phyloP scores from a whole-genome alignment of 163 green algal species.

The Scenedesmus sp. region DNA sequence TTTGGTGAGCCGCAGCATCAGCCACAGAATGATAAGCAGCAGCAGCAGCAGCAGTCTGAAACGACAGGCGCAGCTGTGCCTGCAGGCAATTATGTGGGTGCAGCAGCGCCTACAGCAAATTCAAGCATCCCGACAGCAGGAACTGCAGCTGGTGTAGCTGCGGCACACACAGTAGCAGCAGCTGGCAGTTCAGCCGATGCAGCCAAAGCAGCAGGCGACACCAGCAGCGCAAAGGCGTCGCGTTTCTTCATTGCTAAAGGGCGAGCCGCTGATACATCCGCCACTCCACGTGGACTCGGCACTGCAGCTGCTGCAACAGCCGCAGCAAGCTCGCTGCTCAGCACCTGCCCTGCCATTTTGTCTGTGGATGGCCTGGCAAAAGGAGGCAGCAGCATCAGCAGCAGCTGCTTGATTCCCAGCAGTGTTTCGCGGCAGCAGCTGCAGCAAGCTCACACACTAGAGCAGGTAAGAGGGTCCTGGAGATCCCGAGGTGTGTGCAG shows the following conservation, averaged over 20 bases:
- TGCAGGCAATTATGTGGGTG: background rate
- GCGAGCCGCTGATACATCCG: background rate
- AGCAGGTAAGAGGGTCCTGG: background rate
- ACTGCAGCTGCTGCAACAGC: background rate
- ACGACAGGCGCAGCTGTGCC: background rate
- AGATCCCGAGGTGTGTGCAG: background rate
- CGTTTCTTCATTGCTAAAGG: background rate
- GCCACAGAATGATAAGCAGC: background rate
- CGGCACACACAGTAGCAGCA: background rate
- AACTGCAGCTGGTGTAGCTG: background rate
- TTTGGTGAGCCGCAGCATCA: background rate
- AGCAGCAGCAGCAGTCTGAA: background rate
- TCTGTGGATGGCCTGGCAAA: background rate
- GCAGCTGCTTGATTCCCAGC: conserved; percentile 25
- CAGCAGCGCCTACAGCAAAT: background rate
- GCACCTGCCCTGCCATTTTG: background rate
- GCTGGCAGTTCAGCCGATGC: background rate
- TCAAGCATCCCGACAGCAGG: background rate
- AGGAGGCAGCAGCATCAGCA: background rate
- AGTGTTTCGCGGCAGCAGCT: conserved; percentile 40
- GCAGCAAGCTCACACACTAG: background rate
- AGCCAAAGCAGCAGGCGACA: background rate
- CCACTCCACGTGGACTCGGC: background rate
- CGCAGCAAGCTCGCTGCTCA: background rate
- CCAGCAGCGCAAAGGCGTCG: background rate